Base-by-base conservation (phyloP, 306 rosid species). In the Cyclanthera cordifolia region DNA sequence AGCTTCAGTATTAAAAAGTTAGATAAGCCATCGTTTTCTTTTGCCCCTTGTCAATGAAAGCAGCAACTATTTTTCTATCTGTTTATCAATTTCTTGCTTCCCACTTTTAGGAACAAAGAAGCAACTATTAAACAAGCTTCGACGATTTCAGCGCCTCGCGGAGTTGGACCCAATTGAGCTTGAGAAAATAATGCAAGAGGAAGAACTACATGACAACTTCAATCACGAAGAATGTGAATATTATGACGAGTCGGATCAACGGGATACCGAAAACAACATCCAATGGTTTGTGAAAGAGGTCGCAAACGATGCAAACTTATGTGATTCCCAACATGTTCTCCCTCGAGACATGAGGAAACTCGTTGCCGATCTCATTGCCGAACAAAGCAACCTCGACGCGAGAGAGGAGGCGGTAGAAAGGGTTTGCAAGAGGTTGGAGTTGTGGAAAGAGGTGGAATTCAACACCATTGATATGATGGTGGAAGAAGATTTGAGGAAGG, bases 391-490 rank as follows among this genome's bases (percentile, higher is more conserved):
- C 37, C 43, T 21, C 58, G 70, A 74, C 28, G 77, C 72, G 4
- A 78, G 57, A 57, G 87, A 83, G 17, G 77, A 61, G 74, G 76
- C 79, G 65, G 77, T 82, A 25, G 61, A 50, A 81, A 75, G 92
- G 76, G 92, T 85, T 5, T 78, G 83, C 45, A 76, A 68, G 80
- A 85, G 83, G 75, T 65, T 94, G 27, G 94, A 85, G 47, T 68
- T 82, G 53, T 90, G 97, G 97, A 82, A 82, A 68, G 89, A 80
- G 73, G 96, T 90, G 77, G 82, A 86, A 59, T 76, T 78, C 5
- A 86, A 94, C 90, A 94, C 99, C 51, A 90, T 94, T 53, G 95
- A 94, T 77, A 94, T 90, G 97, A 94, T 94, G 99, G 83, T 94
- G 46, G 92, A 83, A 68, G 86, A 94, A 75, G 99, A 94, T 70